Evolutionary conservation across 139 green algal genomes (phyloP).

Genomic region (Chlorella sorokiniana): DNA sequence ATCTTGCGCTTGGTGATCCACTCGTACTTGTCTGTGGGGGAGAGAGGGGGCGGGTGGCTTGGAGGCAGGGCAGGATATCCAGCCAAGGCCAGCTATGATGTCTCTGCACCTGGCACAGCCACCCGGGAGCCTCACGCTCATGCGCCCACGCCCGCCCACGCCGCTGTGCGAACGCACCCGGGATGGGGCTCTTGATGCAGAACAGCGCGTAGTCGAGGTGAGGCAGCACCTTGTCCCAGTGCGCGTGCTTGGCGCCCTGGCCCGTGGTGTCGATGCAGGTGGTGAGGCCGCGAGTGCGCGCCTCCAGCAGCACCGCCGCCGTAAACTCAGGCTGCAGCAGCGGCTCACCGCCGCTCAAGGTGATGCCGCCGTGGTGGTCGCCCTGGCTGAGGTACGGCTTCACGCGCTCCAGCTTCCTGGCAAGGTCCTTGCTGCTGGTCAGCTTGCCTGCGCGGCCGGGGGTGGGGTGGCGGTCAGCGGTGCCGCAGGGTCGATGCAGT

Average conservation of each 20-base stretch:
- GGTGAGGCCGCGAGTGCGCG: conserved; percentile 63
- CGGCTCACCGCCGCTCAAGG: conserved; percentile 64
- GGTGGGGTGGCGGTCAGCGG: not conserved
- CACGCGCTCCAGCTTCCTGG: conserved; percentile 18
- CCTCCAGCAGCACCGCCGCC: conserved; percentile 47
- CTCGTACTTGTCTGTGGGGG: conserved; percentile 30
- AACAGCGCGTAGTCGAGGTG: conserved; percentile 73
- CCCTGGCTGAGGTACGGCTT: conserved; percentile 47
- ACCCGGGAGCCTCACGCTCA: not conserved
- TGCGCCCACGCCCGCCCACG: too few species aligned
- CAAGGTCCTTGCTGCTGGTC: conserved; percentile 38
- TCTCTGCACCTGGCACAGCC: not conserved
- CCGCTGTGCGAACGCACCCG: not conserved
- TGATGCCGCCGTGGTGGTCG: conserved; percentile 59
- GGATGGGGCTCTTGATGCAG: conserved; percentile 65
- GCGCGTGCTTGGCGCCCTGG: conserved; percentile 59
- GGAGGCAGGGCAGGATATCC: not conserved
- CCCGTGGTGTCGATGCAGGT: conserved; percentile 71
- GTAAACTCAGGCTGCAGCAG: conserved; percentile 69
- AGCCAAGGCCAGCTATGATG: not conserved
- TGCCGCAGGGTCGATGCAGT: not conserved
- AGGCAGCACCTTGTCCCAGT: conserved; percentile 67
- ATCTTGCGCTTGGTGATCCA: conserved; percentile 47
- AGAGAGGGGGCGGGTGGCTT: not conserved
- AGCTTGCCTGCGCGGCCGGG: conserved; percentile 37